Conservation (phyloP, 1,139 yeast species). For the Suhomyces taliae region DNA sequence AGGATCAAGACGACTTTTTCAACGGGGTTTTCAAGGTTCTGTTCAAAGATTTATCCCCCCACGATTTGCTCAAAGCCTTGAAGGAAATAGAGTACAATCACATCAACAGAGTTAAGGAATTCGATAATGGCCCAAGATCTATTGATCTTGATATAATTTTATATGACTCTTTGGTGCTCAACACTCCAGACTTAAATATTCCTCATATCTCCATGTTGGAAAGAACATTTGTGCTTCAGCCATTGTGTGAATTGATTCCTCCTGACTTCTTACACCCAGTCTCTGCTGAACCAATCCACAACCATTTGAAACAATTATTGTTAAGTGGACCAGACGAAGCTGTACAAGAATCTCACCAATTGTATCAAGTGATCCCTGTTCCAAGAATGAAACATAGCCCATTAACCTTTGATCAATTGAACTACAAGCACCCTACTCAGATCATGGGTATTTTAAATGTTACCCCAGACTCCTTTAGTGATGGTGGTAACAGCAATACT, state of each 20-base stretch:
- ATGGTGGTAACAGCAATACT: constrained; percentile 60
- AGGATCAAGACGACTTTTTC: constrained; percentile 77
- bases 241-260: constrained; percentile 75
- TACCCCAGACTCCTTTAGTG: constrained; percentile 96
- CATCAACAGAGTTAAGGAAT: constrained; percentile 68
- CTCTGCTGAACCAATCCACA: constrained; percentile 74
- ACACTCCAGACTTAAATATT: constrained; percentile 58
- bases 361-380: constrained; percentile 48
- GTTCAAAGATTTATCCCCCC: constrained; percentile 56
- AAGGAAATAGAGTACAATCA: constrained; percentile 77
- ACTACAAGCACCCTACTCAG: constrained; percentile 40
- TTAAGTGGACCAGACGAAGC: constrained; percentile 30
- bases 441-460: constrained; percentile 87
- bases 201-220: constrained; percentile 91
- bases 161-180: constrained; percentile 59
- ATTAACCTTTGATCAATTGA: constrained; percentile 40
- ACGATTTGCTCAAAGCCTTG: constrained; percentile 56
- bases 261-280: constrained; percentile 73
- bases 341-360: constrained; percentile 48
- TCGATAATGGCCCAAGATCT: constrained; percentile 88
- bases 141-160: constrained; percentile 86
- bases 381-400: constrained; percentile 26
- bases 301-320: constrained; percentile 63
- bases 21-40: constrained; percentile 77
- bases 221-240: constrained; percentile 85